Base-by-base conservation (phyloP, 2,329 filamentous ascomycete genomes). In the Exophiala aquamarina region DNA sequence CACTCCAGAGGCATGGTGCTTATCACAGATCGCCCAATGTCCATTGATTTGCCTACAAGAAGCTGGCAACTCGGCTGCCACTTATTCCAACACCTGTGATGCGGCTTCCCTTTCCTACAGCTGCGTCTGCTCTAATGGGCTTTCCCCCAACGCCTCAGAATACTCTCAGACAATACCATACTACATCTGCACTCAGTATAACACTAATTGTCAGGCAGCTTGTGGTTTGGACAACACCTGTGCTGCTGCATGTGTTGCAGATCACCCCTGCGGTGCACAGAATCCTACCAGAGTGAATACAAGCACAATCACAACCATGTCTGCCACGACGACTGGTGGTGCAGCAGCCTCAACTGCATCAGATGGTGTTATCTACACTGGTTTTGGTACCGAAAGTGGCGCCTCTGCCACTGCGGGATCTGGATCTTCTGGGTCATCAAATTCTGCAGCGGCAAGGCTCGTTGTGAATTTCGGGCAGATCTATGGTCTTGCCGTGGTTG, bases 151-250 rank as follows among this genome's bases (percentile, higher is more conserved):
- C 62, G 66, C 80, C 47, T 76, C 78, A 52, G 70, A 83, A 60
- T 84, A 79, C 71, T 79, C 78, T 26, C 75, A 79, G 58, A 84
- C 81, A 11, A 71, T 84, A 41, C 79, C 81, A 14, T 84, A 77
- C 70, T 83, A 72, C 66, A 71, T 78, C 64, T 84, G 81, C 69
- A 75, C 73, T 8, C 71, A 80, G 54, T 71, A 69, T 66, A 78
- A 76, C 63, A 77, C 71, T 60, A 69, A 81, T 54, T 82, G 79
- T 57, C 77, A 81, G 18, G 58, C 53, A 10, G 67, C 66, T 56
- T 84, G 81, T 54, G 52, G 52, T n/a, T 46, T 49, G 59, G 57
- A 78, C 60, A 73, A 72, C 46, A 58, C 60, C 33, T 84, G 81
- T 63, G 69, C 74, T 33, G 63, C 66, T 44, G 58, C 64, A 28